These are phyloP conservation scores for Vicia sativa DNA, from an alignment of 306 rosid genomes.

Conservation along the genomic window DNA sequence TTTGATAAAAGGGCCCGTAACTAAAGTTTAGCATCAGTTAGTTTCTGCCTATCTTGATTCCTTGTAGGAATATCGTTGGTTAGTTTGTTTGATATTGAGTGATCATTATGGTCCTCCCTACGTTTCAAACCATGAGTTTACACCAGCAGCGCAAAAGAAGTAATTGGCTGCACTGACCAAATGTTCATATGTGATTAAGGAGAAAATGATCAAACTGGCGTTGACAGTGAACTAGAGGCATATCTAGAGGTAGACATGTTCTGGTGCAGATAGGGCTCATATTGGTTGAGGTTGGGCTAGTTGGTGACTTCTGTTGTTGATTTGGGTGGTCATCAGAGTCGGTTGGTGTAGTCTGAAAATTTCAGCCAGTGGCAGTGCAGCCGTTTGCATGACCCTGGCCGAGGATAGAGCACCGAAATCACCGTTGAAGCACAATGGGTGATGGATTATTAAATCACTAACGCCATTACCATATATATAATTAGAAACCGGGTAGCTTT, in stretches of 20 bases:
- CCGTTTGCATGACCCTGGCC: background rate
- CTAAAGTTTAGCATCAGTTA: background rate
- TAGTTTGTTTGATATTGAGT: background rate
- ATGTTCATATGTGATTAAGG: background rate
- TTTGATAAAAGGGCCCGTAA: background rate
- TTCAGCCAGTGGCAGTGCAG: background rate
- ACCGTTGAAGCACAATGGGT: background rate
- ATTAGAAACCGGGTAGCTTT: too few species aligned
- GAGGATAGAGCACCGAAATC: background rate
- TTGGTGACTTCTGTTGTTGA: background rate
- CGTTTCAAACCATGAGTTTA: background rate
- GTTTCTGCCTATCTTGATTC: slow-evolving; percentile 22
- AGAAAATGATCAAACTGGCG: background rate
- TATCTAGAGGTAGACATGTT: background rate
- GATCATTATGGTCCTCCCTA: slow-evolving; percentile 10
- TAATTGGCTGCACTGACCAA: background rate
- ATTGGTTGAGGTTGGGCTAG: background rate
- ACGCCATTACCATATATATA: background rate
- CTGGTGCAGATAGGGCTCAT: background rate
- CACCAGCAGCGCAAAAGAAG: background rate
- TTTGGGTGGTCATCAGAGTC: background rate
- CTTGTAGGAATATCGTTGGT: slow-evolving; percentile 2
- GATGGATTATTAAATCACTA: background rate
- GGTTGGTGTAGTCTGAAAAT: too few species aligned
- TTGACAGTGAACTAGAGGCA: background rate